Evolutionary conservation across 2,329 filamentous ascomycete species (phyloP).

Genomic region (Phaeosphaeria sp.): DNA sequence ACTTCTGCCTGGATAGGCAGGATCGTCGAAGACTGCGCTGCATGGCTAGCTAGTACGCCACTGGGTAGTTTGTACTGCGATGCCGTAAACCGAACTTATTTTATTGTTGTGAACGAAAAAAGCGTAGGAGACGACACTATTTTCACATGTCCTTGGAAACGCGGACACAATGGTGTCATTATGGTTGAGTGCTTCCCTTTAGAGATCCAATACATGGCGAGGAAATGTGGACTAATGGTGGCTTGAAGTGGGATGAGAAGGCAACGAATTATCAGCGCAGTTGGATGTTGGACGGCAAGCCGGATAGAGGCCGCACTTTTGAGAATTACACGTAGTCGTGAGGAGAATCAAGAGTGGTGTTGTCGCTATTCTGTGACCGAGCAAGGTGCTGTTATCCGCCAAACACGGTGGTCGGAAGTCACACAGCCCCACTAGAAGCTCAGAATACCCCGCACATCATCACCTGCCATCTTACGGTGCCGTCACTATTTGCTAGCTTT

Average conservation of each 20-base stretch:
- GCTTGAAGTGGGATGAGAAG: background rate
- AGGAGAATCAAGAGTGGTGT: too few relatives aligned
- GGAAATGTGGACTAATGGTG: slow-evolving; percentile 6
- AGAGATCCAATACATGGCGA: slow-evolving; percentile 1
- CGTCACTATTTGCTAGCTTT: background rate
- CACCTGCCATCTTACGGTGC: background rate
- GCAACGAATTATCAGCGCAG: background rate
- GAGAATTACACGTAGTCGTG: background rate
- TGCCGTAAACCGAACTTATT: slow-evolving; percentile 6
- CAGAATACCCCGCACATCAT: background rate
- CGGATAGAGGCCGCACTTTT: background rate
- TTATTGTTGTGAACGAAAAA: slow-evolving; percentile 11
- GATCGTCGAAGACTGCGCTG: slow-evolving; percentile 13
- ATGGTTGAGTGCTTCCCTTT: slow-evolving; percentile 10
- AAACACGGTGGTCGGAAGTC: background rate
- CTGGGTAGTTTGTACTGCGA: background rate
- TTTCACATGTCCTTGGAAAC: background rate
- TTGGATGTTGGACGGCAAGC: background rate
- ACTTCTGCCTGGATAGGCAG: slow-evolving; percentile 10
- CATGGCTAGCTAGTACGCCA: slow-evolving; percentile 8
- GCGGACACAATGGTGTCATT: slow-evolving; percentile 2
- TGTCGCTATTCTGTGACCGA: too few relatives aligned
- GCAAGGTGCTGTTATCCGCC: too few relatives aligned
- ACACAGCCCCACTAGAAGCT: background rate
- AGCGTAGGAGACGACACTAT: slow-evolving; percentile 9